phyloP scores from a whole-genome alignment of 2,329 filamentous ascomycete species.

The Xylariaceae sp. region DNA sequence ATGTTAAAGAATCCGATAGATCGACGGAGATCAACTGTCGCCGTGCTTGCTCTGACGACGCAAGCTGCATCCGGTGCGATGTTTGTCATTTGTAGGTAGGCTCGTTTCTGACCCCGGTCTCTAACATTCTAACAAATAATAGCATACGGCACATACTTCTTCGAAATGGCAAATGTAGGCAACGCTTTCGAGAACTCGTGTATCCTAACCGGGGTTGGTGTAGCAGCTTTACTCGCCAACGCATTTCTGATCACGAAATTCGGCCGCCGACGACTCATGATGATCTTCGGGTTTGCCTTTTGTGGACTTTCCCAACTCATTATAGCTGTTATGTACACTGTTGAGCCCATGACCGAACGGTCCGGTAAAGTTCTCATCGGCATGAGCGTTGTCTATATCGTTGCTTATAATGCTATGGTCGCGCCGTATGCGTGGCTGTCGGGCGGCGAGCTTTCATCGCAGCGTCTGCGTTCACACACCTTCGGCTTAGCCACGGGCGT shows the following conservation, averaged over 20 bases:
- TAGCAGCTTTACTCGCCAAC: constrained; percentile 58
- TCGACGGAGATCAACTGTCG: constrained; percentile 51
- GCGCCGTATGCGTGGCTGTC: constrained; percentile 60
- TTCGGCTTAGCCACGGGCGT: constrained; percentile 58
- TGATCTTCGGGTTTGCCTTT: constrained; percentile 52
- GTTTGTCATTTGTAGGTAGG: constrained; percentile 53
- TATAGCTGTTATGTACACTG: constrained; percentile 55
- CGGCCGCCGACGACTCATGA: constrained; percentile 56
- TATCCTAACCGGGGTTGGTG: constrained; percentile 56
- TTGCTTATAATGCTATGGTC: constrained; percentile 57
- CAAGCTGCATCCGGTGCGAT: constrained; percentile 59
- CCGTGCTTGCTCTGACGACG: constrained; percentile 50
- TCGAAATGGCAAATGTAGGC: constrained; percentile 59
- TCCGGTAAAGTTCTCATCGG: constrained; percentile 54
- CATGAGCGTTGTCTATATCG: constrained; percentile 56
- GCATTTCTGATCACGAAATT: constrained; percentile 54
- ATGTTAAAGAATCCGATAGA: constrained; percentile 56
- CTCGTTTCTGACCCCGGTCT: background rate
- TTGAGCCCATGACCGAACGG: constrained; percentile 39
- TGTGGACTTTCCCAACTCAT: constrained; percentile 59
- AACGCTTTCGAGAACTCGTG: constrained; percentile 60
- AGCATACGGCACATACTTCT: constrained; percentile 63
- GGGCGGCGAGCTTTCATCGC: constrained; percentile 59
- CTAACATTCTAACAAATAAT: constrained; percentile 10
- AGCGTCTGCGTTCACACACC: constrained; percentile 58